Evolutionary conservation across 1,284 basidiomycete species (phyloP), one percentile per base, ranked within the genome.

Genomic region (Amylostereum areolatum): DNA sequence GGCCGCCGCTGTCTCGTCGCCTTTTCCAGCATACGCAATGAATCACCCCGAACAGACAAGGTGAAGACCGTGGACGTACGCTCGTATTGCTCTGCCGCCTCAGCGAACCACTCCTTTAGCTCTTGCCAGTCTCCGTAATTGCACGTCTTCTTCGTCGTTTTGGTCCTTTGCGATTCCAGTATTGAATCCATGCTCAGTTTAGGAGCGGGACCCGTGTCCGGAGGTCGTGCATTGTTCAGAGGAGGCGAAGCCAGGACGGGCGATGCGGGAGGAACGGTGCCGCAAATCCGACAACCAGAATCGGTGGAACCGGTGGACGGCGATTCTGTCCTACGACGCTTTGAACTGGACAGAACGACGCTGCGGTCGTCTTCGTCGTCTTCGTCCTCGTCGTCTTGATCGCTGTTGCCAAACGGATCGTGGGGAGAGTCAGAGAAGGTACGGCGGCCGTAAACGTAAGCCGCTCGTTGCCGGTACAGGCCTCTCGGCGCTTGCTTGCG

Each of bases 101-200:
- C 71, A 1, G 68, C 64, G 59, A 81, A 83, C 9, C 83, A 67
- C 49, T 80, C 78, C 59, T 83, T 83, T 40, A 85, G 65, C 62
- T 80, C 77, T 51, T 78, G 70, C 83, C 83, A 85, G 57, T 85
- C 82, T 49, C 78, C 73, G 43, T 65, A 62, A 52, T 72, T 70
- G 53, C 64, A 73, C 3, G 65, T 48, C 33, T 48, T 53, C 40
- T 57, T 59, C 34, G 45, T 46, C n/a, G 40, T 29, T 24, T 54
- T 49, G 10, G 51, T 25, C 6, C 51, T 12, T 7, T 32, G 35
- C 10, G 9, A 30, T 36, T 37, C 46, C 8, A 43, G 45, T 32
- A 52, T 47, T 18, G 46, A 39, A 12, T 45, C 43, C 34, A 49
- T 53, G 28, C 45, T 11, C 51, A 49, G 40, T 53, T 29, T 27